Evolutionary conservation across 2,329 filamentous ascomycete genomes (phyloP), one percentile per base, ranked within the genome.

Genomic region (Ophiostoma ips): DNA sequence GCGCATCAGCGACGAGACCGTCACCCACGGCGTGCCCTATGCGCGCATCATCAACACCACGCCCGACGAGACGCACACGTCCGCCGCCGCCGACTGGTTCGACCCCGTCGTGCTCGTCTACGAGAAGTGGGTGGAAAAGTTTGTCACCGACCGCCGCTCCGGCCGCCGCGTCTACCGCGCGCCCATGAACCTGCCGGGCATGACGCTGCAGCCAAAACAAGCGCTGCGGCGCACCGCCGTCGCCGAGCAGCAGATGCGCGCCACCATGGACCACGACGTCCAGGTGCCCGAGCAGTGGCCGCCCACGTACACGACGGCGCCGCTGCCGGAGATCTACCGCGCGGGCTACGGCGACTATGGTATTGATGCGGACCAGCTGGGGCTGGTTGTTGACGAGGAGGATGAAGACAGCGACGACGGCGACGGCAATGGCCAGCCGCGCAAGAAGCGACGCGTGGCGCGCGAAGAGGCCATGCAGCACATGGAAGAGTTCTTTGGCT

Each of bases 101-200:
- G 51, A 55, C 21, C 50, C 52, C 2, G 40, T 51, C 4, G 19
- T 56, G 36, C 30, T 57, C 12, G 13, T 57, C 6, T 57, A 57
- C 46, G 55, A 57, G 28, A 57, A 57, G 41, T 49, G 37, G 19
- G 18, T 52, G 4, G 54, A 55, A 30, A 47, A 48, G 48, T 50
- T n/a, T 38, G 36, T 44, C 18, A 6, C 11, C 7, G 51, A 54
- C 24, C 7, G 3, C 11, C 7, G 18, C 13, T 13, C 50, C 11
- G 30, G 48, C n/a, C 15, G 40, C 7, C 55, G 53, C 19, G 19
- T 53, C 1, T 56, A 35, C 48, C 49, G 48, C 35, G 18, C 48
- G 51, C 52, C 53, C 18, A 48, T 56, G 53, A 56, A 56, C 48
- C 11, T 34, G 12, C 21, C 18, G 16, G 5, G 6, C n/a, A 33